Conservation (phyloP, 2,329 filamentous ascomycete species). For the Tolypocladium inflatum region DNA sequence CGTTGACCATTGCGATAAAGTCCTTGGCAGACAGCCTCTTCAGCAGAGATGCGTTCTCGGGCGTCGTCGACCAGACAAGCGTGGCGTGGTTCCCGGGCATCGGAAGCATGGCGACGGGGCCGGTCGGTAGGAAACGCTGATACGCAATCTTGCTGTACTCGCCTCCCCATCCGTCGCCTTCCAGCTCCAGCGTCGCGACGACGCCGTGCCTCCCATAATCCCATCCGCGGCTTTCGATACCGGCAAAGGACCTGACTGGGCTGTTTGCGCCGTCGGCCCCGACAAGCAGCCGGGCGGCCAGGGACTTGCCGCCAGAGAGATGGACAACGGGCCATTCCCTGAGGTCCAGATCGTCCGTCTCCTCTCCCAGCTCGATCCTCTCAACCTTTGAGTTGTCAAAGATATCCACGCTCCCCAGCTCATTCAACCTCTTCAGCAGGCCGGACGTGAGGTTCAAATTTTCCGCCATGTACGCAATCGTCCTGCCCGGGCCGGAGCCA, state of each 20-base stretch:
- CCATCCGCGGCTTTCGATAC: conserved; percentile 80
- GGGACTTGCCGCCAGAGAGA: conserved; percentile 54
- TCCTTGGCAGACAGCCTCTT: conserved; percentile 65
- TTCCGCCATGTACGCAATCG: conserved; percentile 94
- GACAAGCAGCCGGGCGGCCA: conserved; percentile 77
- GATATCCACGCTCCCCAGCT: conserved; percentile 58
- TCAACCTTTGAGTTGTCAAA: conserved; percentile 72
- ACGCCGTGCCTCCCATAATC: conserved; percentile 88
- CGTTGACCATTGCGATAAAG: conserved; percentile 84
- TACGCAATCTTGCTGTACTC: conserved; percentile 66
- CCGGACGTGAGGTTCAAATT: conserved; percentile 81
- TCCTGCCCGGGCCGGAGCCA: conserved; percentile 38
- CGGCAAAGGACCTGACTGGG: conserved; percentile 81
- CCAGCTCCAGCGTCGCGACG: conserved; percentile 76
- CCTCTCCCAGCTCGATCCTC: conserved; percentile 65
- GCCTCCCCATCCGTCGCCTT: conserved; percentile 46
- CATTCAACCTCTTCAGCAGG: conserved; percentile 60
- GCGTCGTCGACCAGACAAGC: conserved; percentile 90
- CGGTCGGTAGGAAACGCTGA: conserved; percentile 88
- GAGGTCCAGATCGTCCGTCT: conserved; percentile 62
- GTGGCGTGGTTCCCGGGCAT: conserved; percentile 75
- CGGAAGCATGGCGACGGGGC: conserved; percentile 84
- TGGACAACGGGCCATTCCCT: conserved; percentile 80
- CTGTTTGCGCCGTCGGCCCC: conserved; percentile 94
- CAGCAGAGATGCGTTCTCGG: conserved; percentile 65